These are phyloP conservation scores for Coprinellus aureogranulatus DNA, from an alignment of 768 basidiomycete species.

Conservation along the genomic window DNA sequence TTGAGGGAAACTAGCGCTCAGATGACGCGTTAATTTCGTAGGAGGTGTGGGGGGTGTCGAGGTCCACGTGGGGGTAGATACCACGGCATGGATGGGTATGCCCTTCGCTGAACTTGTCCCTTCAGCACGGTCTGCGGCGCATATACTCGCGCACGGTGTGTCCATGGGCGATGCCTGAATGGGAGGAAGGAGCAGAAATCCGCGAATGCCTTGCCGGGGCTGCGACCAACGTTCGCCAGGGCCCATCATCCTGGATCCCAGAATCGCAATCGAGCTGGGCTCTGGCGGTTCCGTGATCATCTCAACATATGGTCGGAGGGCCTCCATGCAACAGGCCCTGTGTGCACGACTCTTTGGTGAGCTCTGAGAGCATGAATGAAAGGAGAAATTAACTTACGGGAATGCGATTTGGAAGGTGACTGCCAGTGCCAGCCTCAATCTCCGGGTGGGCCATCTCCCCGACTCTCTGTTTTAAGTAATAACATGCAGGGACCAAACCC, in stretches of 20 bases:
- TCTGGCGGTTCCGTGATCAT: neutral
- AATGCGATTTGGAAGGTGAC: neutral
- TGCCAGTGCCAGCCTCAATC: conserved; percentile 5
- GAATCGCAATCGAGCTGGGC: neutral
- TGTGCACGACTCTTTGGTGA: neutral
- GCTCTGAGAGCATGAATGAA: neutral
- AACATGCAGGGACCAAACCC: neutral
- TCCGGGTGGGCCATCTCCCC: neutral
- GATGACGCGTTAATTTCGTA: conserved; percentile 37
- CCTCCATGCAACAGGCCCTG: neutral
- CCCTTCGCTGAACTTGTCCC: conserved; percentile 21
- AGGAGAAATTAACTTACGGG: conserved; percentile 3
- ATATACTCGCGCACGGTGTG: conserved; percentile 40
- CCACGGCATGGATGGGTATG: conserved; percentile 16
- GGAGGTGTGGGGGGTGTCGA: conserved; percentile 61
- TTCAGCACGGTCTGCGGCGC: conserved; percentile 7
- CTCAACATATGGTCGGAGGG: neutral
- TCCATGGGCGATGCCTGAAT: conserved; percentile 60
- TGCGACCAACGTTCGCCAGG: neutral
- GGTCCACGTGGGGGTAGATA: conserved; percentile 51
- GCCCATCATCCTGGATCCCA: neutral
- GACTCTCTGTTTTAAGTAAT: neutral
- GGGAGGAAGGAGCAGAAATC: conserved; percentile 51
- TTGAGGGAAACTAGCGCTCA: conserved; percentile 23
- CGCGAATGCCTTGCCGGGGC: conserved; percentile 26